A percentile compares a stretch with the other conserved stretches of the same genome.
Conservation (phyloP, 352 stramenopile species). For the Thraustochytrium striatum region DNA sequence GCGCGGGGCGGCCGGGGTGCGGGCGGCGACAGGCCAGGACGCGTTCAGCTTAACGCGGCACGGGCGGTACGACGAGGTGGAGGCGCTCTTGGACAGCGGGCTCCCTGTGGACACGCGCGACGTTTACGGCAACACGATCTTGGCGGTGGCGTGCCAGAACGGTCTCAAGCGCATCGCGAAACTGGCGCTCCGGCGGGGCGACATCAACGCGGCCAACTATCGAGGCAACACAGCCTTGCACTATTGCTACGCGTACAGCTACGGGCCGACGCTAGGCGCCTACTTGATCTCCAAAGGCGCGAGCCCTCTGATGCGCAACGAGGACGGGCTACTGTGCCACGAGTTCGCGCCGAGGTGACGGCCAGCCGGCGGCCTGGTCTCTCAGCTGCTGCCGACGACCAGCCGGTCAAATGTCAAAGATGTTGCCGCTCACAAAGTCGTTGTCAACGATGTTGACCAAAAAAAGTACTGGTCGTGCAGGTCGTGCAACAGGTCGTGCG, state of each 20-base stretch:
- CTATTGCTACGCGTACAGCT: conserved; percentile 81
- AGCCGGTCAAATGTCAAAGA: conserved; percentile 54
- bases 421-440: conserved; percentile 71
- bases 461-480: conserved; percentile 93
- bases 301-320: conserved; percentile 66
- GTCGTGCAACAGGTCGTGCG: conserved; percentile 82
- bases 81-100: conserved; percentile 75
- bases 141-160: conserved; percentile 80
- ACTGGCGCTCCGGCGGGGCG: conserved; percentile 69
- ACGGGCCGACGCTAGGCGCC: conserved; percentile 72
- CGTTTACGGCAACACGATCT: conserved; percentile 72
- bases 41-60: conserved; percentile 76
- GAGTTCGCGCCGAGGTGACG: no score
- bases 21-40: conserved; percentile 57
- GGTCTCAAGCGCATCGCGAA: conserved; percentile 80
- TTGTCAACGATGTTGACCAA: conserved; percentile 98
- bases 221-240: conserved; percentile 79
- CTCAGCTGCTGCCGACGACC: no score
- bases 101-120: conserved; percentile 70
- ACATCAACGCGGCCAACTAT: conserved; percentile 78
- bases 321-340: conserved; percentile 65
- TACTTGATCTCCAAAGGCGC: conserved; percentile 82
- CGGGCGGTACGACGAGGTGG: conserved; percentile 73
- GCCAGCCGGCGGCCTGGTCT: no score
- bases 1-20: not conserved